Evolutionary conservation across 441 rosid species (phyloP).

Genomic region (Metrosideros polymorpha): DNA sequence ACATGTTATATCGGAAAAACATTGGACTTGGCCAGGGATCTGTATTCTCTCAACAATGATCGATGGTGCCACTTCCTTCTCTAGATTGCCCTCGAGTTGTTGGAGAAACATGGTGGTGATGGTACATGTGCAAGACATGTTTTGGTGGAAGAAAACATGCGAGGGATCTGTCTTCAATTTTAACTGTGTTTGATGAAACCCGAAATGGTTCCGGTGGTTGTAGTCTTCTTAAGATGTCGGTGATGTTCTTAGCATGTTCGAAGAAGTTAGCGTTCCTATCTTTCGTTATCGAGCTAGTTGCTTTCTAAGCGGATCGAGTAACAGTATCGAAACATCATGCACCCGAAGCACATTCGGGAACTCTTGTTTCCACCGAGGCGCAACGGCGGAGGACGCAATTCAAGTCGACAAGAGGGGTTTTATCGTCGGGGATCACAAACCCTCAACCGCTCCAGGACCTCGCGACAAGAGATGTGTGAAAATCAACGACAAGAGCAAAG

Average conservation of each 20-base stretch:
- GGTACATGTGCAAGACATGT: not conserved
- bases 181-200: not conserved
- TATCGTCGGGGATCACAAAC: not conserved
- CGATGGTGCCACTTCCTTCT: not conserved
- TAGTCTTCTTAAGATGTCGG: not conserved
- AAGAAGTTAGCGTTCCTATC: not conserved
- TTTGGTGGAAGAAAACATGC: not conserved
- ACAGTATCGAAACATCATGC: not conserved
- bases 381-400: not conserved
- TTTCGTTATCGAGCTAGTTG: not conserved
- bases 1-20: not conserved
- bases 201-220: not conserved
- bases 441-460: not conserved
- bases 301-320: accelerated
- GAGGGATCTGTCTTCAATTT: not conserved
- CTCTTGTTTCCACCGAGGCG: not conserved
- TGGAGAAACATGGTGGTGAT: not conserved
- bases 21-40: not conserved
- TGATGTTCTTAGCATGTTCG: not conserved
- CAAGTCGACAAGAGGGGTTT: not conserved
- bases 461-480: not conserved
- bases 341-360: not conserved
- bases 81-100: not conserved
- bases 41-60: not conserved
- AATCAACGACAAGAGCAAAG: not conserved